Evolutionary conservation across 495 filamentous ascomycete genomes (phyloP).

Genomic region (Pyrenula massariospora): DNA sequence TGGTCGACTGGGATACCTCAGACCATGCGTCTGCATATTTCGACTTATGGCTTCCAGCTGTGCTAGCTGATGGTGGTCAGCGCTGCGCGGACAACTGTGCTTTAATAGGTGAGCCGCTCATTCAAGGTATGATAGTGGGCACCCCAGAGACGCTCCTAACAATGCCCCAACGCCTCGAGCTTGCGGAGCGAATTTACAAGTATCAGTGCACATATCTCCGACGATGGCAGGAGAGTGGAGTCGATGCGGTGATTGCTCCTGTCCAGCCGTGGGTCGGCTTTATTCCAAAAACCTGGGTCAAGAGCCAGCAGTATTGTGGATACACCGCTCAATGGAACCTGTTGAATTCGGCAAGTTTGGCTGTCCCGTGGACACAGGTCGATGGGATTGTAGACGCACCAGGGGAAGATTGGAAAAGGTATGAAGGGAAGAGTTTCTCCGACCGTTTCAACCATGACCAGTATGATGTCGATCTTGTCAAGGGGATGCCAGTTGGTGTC

Average conservation of each 20-base stretch:
- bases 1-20: conserved; percentile 30
- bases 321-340: conserved; percentile 62
- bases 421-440: conserved; percentile 27
- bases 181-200: conserved; percentile 21
- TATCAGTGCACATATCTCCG: conserved; percentile 23
- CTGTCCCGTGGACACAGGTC: conserved; percentile 39
- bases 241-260: conserved; percentile 61
- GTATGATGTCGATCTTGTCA: conserved; percentile 32
- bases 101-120: conserved; percentile 43
- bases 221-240: conserved; percentile 42
- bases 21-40: conserved; percentile 17
- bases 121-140: conserved; percentile 36
- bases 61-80: conserved; percentile 46
- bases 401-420: conserved; percentile 17
- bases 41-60: conserved; percentile 35
- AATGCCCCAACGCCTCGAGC: conserved; percentile 16
- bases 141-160: conserved; percentile 18
- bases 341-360: conserved; percentile 48
- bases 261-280: conserved; percentile 39
- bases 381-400: conserved; percentile 22
- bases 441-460: conserved; percentile 30
- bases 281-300: conserved; percentile 33
- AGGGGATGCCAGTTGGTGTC: conserved; percentile 40
- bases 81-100: conserved; percentile 35
- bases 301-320: conserved; percentile 44